A percentile compares a stretch with the other conserved stretches of the same genome.
phyloP scores from a whole-genome alignment of 441 rosid genomes.

The Erysimum pusillum region DNA sequence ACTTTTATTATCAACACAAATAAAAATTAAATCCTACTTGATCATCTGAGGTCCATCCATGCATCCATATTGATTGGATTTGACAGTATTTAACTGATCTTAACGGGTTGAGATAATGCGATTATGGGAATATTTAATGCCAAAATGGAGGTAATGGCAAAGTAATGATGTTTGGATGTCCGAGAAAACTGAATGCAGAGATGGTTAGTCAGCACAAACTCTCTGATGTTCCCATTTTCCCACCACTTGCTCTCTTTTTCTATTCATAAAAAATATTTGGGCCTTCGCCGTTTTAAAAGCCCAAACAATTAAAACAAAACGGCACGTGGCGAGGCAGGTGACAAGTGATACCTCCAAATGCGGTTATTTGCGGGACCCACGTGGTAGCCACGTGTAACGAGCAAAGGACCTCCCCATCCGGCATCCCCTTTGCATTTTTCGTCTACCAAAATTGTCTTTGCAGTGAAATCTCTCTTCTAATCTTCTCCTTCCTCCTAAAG shows the following conservation, averaged over 20 bases:
- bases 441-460: background rate
- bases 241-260: background rate
- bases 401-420: conserved; percentile 11
- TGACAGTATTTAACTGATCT: background rate
- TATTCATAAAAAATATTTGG: conserved; percentile 2
- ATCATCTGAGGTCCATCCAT: background rate
- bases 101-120: background rate
- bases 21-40: background rate
- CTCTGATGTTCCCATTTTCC: background rate
- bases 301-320: background rate
- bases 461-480: background rate
- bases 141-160: background rate
- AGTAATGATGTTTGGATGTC: background rate
- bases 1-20: too few relatives aligned
- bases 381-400: conserved; percentile 38
- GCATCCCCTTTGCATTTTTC: conserved; percentile 31
- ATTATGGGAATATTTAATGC: background rate
- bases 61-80: background rate
- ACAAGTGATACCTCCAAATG: conserved; percentile 33
- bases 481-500: background rate
- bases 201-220: too few relatives aligned
- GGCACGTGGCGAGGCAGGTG: conserved; percentile 30
- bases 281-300: background rate
- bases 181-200: background rate
- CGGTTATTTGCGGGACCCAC: conserved; percentile 44